Evolutionary conservation across 306 rosid genomes (phyloP), one percentile per base, ranked within the genome.

Genomic region (Leucaena leucocephala): DNA sequence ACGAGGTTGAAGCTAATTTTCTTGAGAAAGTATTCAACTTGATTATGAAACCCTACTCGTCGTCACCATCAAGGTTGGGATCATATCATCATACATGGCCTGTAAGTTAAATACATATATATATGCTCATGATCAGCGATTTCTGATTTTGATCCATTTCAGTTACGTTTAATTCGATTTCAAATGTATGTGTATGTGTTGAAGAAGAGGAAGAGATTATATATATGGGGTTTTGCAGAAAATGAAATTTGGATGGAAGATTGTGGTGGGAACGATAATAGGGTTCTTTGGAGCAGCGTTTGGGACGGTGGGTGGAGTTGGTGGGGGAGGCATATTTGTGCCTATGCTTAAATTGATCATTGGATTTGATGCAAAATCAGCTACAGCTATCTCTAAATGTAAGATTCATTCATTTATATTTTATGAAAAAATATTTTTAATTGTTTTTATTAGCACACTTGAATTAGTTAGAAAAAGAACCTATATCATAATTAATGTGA

Each of bases 281-380:
- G 97, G 96, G 43, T 90, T 92, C 69, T 62, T 82, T 42, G 97
- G 96, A 72, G 88, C 91, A 3, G 91, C 96, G 8, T 92, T 89
- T 35, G 96, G 96, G n/a, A 92, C 93, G 33, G 93, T 92, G 3
- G 97, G 97, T 27, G 97, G 97, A 7, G 92, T 92, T 48, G 97
- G 97, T 34, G 97, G 97, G 6, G 96, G 97, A 17, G 97, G 97
- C 38, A 90, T 90, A 57, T 92, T 90, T 22, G 96, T 92, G 40
- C 90, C 96, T 3, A 92, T 92, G 97, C 93, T 90, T 66, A 83
- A 74, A 48, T 78, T 92, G 3, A 84, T 92, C 48, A 81, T 90
- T 59, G 97, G 97, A 40, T 92, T 90, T 71, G 95, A 92, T 82
- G 81, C 87, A 6, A 92, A 92, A 80, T 89, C 95, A 1, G 72